These are phyloP conservation scores for Acorus calamus DNA, from an alignment of 106 monocot species.

Conservation along the genomic window DNA sequence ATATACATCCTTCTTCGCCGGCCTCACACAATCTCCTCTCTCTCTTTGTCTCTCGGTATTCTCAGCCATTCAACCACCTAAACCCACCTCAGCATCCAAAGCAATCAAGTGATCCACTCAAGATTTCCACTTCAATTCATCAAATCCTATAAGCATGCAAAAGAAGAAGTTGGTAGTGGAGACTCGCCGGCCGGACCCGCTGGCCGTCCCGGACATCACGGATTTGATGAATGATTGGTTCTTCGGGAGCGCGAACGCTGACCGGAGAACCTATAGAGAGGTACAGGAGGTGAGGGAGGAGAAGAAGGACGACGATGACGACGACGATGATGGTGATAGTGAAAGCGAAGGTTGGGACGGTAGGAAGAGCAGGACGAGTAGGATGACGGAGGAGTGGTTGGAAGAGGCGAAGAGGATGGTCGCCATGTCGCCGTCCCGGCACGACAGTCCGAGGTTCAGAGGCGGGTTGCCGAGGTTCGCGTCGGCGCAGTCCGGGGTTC, in stretches of 20 bases:
- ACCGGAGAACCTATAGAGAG: background rate
- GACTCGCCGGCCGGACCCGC: background rate
- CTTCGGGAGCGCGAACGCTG: background rate
- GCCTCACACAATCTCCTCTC: no score
- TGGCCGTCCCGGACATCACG: background rate
- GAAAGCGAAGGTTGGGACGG: background rate
- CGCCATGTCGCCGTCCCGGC: background rate
- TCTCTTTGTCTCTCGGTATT: no score
- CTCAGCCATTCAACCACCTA: no score
- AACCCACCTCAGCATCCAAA: no score
- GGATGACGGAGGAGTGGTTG: background rate
- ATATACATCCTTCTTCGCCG: no score
- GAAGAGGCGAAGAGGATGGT: conserved; percentile 1
- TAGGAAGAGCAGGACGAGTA: background rate
- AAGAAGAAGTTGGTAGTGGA: background rate
- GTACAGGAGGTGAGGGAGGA: background rate
- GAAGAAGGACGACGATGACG: no score
- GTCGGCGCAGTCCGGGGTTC: background rate
- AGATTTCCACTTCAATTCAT: no score
- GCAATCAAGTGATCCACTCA: no score
- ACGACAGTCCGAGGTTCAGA: background rate
- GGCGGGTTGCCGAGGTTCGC: background rate
- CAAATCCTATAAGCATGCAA: background rate
- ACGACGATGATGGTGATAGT: background rate
- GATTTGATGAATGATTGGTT: background rate